Evolutionary conservation across 23 red algal species (phyloP).

Genomic region (Gracilaria caudata): DNA sequence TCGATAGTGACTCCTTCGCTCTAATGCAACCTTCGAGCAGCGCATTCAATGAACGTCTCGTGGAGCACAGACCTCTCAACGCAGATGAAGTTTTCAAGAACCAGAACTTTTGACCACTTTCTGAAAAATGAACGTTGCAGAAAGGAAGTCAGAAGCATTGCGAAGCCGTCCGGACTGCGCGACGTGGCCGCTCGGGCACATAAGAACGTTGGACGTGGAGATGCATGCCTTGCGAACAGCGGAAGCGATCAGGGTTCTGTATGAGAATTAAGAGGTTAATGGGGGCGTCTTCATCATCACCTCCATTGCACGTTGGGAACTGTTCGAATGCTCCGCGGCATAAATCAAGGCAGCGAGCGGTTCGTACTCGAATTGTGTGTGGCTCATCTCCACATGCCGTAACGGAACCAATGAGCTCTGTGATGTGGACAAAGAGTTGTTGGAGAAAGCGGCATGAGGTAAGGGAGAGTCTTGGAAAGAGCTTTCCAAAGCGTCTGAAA

Average conservation of each 20-base stretch:
- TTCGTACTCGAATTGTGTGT: background rate
- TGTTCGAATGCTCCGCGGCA: slow-evolving; percentile 1
- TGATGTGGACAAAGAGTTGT: background rate
- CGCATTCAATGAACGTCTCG: background rate
- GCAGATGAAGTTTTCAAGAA: slow-evolving; percentile 3
- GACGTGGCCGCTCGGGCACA: background rate
- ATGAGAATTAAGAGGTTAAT: background rate
- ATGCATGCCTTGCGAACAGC: background rate
- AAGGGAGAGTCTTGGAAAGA: no score
- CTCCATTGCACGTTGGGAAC: no score
- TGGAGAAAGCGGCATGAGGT: background rate
- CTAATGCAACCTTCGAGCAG: background rate
- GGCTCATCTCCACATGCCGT: background rate
- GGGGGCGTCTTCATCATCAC: no score
- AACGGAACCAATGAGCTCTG: background rate
- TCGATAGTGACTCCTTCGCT: background rate
- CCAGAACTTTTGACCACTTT: background rate
- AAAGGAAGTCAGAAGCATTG: background rate
- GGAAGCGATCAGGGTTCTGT: background rate
- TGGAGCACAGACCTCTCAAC: background rate
- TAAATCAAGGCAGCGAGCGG: background rate
- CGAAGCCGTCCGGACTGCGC: background rate
- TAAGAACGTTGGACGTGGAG: background rate
- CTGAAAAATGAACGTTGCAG: background rate
- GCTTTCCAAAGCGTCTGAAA: no score